phyloP scores from a whole-genome alignment of 116 monocot genomes.

The Cymodocea nodosa region DNA sequence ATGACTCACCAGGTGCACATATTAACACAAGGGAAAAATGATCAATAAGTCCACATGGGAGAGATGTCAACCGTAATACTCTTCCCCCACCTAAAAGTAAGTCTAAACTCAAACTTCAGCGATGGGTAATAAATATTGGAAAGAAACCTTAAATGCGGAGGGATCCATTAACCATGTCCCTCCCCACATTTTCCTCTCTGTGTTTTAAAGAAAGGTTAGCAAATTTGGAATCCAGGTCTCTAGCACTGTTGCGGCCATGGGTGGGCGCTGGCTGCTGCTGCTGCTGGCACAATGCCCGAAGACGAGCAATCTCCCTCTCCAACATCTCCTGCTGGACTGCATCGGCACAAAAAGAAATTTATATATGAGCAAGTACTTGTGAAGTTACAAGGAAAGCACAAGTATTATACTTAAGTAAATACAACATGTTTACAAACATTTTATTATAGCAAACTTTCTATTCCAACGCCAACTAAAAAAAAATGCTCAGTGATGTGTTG shows the following conservation, averaged over 20 bases:
- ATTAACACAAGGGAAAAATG: slow-evolving; percentile 8
- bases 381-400: neutral
- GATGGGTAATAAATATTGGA: neutral
- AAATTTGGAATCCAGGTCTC: slow-evolving; percentile 63
- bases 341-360: slow-evolving; percentile 4
- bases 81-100: too few species aligned
- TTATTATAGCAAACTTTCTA: too few species aligned
- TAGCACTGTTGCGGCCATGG: slow-evolving; percentile 49
- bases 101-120: too few species aligned
- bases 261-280: slow-evolving; percentile 34
- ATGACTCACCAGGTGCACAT: slow-evolving; percentile 62
- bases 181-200: slow-evolving; percentile 37
- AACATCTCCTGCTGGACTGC: slow-evolving; percentile 90
- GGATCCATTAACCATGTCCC: slow-evolving; percentile 28
- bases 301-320: slow-evolving; percentile 67
- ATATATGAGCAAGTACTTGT: neutral
- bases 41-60: neutral
- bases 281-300: slow-evolving; percentile 43
- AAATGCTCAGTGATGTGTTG: too few species aligned
- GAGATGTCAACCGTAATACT: neutral
- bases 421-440: too few species aligned
- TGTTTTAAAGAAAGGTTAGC: slow-evolving; percentile 60
- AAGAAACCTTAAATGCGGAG: slow-evolving; percentile 22
- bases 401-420: neutral
- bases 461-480: too few species aligned